Conservation (phyloP, 139 green algal species). For the Pseudopediastrum boryanum region DNA sequence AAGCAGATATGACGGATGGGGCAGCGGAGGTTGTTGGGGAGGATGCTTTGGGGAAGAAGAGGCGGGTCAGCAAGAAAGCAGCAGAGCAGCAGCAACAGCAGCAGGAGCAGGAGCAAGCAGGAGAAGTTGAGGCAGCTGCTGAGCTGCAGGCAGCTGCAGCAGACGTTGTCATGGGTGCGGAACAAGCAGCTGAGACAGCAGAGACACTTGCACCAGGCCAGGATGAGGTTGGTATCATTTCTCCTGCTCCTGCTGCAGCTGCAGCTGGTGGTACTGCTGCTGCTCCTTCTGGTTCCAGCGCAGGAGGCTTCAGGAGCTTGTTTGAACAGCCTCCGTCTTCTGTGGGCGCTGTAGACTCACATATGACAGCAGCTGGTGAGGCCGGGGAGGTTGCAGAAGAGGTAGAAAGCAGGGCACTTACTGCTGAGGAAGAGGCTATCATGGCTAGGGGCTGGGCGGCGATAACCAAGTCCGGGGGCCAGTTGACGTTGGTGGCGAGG, state of each 20-base stretch:
- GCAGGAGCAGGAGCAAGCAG: not conserved
- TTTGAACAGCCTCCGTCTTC: no score
- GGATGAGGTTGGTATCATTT: not conserved
- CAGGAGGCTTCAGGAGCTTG: no score
- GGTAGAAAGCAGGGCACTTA: no score
- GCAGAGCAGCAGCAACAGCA: not conserved
- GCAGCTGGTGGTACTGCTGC: not conserved
- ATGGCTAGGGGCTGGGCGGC: no score
- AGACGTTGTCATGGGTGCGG: not conserved
- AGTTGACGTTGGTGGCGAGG: no score
- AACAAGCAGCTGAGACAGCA: conserved; percentile 11
- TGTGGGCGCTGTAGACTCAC: no score
- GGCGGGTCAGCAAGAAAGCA: not conserved
- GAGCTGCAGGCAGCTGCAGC: conserved; percentile 9
- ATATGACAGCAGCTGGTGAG: no score
- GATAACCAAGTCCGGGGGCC: no score
- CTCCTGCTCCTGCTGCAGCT: not conserved
- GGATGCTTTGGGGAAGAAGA: not conserved
- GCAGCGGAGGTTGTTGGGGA: not conserved
- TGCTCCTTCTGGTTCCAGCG: not conserved
- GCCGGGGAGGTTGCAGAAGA: no score
- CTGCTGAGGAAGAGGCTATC: no score
- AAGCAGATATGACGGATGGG: not conserved
- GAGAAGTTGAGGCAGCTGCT: not conserved
- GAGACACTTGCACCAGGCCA: not conserved